phyloP scores from a whole-genome alignment of 306 rosid species.

The Quercus variabilis region DNA sequence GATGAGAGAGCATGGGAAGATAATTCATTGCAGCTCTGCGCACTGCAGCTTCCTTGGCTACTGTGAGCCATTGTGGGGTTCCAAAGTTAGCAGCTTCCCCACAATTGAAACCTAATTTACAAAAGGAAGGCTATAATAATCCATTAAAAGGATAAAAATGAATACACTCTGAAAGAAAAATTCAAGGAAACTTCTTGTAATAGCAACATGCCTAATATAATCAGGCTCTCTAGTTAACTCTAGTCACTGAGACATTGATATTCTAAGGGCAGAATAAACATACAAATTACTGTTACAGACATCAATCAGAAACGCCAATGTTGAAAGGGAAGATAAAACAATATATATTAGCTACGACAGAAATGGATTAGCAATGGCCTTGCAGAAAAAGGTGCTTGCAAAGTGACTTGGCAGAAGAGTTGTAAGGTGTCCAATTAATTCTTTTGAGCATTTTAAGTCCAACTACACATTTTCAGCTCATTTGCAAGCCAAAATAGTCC shows the following conservation, averaged over 20 bases:
- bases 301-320: not conserved
- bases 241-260: too few species aligned
- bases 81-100: conserved; percentile 99
- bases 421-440: not conserved
- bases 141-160: conserved; percentile 13
- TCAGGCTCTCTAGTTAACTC: not conserved
- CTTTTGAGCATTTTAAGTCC: not conserved
- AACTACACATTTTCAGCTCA: not conserved
- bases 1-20: conserved; percentile 99
- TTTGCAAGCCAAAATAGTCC: not conserved
- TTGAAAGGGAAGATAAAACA: not conserved
- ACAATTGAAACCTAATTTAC: conserved; percentile 79
- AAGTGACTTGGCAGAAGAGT: not conserved
- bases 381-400: not conserved
- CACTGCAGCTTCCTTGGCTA: conserved; percentile 98
- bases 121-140: conserved; percentile 1
- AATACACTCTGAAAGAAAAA: not conserved
- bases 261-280: too few species aligned
- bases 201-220: not conserved
- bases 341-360: not conserved
- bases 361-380: not conserved
- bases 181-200: not conserved
- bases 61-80: conserved; percentile 92
- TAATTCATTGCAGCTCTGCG: conserved; percentile 98
- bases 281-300: not conserved